Evolutionary conservation across 495 filamentous ascomycete species (phyloP), one percentile per base, ranked within the genome.

Genomic region (Amphirosellinia nigrospora): DNA sequence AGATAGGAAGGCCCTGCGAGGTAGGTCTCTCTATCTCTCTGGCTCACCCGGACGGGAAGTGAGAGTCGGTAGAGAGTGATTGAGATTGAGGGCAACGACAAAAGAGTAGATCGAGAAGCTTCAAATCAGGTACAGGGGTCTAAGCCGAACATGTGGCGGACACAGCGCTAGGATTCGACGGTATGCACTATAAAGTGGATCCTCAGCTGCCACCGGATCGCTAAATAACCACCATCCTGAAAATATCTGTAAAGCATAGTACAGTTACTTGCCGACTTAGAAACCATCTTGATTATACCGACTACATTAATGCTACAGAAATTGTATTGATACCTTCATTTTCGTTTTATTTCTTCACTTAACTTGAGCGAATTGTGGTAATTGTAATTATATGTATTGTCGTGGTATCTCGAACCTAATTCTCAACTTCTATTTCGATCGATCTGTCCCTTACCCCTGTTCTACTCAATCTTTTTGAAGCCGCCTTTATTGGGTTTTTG

Each of bases 401-500:
- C 30, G 34, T 48, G 55, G 56, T 68, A 68, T 69, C 56, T 69
- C 16, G 52, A 45, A 32, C n/a, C 6, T 21, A 45, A 46, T 45
- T 67, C 34, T n/a, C 36, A 34, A 13, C 23, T 55, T 62, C 48
- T 30, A 55, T 68, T 41, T 28, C 13, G 56, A 26, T 13, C 13
- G 26, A 30, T 36, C 61, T 32, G 28, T 26, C 28, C 43, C 10
- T 9, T 28, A 9, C 13, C 41, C 62, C 11, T 53, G 10, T 6
- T 52, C 21, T 65, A 66, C 50, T 78, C 76, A 53, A 78, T 62
- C 64, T 76, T 78, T 68, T 73, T 78, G 26, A 75, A 76, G 0
- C 82, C 81, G 28, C 68, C 68, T 45, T 80, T 80, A 39, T 66
- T 74, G 15, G 84, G 83, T 63, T 84, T 97, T 64, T 92, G 92